These are phyloP conservation scores for Kwoniella sp. DNA, from an alignment of 768 basidiomycete species.

Conservation along the genomic window DNA sequence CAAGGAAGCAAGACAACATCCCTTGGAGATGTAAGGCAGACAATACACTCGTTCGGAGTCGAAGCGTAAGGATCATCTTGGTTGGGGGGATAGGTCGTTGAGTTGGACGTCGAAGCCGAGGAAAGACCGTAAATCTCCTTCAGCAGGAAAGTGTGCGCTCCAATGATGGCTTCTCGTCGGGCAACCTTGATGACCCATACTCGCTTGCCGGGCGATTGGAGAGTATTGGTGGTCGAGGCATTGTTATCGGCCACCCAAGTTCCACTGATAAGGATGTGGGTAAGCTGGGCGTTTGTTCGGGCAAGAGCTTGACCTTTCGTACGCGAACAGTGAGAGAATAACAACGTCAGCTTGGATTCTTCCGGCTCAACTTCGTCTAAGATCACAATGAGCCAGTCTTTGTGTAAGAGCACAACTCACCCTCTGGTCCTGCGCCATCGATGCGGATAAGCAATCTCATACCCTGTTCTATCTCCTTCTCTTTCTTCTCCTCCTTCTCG, in stretches of 20 bases:
- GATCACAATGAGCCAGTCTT: no score
- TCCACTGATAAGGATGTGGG: constrained; percentile 81
- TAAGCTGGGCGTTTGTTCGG: constrained; percentile 80
- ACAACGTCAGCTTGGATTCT: not conserved
- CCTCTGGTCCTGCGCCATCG: constrained; percentile 77
- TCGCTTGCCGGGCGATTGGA: constrained; percentile 62
- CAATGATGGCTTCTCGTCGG: constrained; percentile 87
- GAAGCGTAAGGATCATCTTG: constrained; percentile 67
- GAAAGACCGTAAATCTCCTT: constrained; percentile 94
- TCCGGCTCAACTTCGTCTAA: no score
- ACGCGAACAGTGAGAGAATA: constrained; percentile 2
- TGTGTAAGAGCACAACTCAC: constrained; percentile 58
- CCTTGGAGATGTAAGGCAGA: constrained; percentile 83
- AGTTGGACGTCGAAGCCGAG: constrained; percentile 59
- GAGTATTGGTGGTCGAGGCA: constrained; percentile 28
- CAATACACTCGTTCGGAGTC: constrained; percentile 71
- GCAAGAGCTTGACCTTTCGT: constrained; percentile 59
- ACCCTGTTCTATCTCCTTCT: constrained; percentile 60
- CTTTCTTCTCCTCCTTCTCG: constrained; percentile 56
- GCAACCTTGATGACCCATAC: constrained; percentile 93
- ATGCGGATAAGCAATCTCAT: constrained; percentile 78
- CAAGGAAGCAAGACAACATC: constrained; percentile 93
- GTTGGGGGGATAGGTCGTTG: constrained; percentile 46
- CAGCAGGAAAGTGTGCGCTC: constrained; percentile 88
- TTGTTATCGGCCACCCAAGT: constrained; percentile 57